Evolutionary conservation across 2,329 filamentous ascomycete species (phyloP).

Genomic region (Biscogniauxia mediterranea): DNA sequence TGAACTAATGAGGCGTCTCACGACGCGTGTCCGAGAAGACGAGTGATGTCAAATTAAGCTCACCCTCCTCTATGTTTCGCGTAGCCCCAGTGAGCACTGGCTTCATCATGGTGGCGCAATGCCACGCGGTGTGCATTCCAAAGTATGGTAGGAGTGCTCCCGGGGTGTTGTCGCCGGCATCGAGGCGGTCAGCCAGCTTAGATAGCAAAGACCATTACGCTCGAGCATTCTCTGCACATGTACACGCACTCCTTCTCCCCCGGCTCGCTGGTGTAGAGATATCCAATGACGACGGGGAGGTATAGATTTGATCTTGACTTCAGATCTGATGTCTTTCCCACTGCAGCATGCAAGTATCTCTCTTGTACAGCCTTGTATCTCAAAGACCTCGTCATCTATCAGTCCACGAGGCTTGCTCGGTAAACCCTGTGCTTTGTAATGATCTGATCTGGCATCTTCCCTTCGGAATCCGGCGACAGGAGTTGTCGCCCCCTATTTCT

Average conservation of each 20-base stretch:
- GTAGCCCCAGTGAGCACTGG: background rate
- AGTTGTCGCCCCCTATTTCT: conserved; percentile 14
- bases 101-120: background rate
- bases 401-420: conserved; percentile 5
- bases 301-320: background rate
- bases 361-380: conserved; percentile 11
- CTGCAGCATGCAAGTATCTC: conserved; percentile 6
- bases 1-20: background rate
- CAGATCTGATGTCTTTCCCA: background rate
- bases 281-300: background rate
- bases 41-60: background rate
- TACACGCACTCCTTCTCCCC: background rate
- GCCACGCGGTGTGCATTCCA: background rate
- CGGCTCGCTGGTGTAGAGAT: conserved; percentile 6
- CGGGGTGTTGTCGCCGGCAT: background rate
- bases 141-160: background rate
- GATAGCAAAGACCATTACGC: background rate
- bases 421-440: conserved; percentile 4
- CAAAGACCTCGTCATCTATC: conserved; percentile 1
- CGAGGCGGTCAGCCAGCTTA: background rate
- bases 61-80: background rate
- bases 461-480: conserved; percentile 7
- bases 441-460: conserved; percentile 11
- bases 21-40: background rate
- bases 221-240: background rate